Evolutionary conservation across 106 monocot genomes (phyloP).

Genomic region (Amphibolis antarctica): DNA sequence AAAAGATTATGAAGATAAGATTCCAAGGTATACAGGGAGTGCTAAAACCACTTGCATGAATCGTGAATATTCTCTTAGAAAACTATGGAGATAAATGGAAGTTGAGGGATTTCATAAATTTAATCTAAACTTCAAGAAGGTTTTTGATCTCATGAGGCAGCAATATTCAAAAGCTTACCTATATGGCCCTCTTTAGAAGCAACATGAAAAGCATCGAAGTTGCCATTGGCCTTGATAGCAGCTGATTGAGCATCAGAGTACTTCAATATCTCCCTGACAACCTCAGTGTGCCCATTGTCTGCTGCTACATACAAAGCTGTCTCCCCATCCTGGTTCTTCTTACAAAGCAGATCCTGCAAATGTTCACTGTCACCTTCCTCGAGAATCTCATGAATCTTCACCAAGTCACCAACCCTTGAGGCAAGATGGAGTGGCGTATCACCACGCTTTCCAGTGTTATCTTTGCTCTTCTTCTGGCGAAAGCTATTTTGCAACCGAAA

Average conservation of each 20-base stretch:
- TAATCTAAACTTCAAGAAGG: background rate
- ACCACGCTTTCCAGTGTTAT: constrained; percentile 42
- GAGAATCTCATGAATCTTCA: constrained; percentile 34
- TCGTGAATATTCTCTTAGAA: no score
- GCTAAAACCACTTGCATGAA: no score
- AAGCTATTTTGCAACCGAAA: constrained; percentile 11
- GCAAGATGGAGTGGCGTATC: constrained; percentile 49
- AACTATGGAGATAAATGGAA: no score
- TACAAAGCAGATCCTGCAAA: constrained; percentile 28
- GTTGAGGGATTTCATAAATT: no score
- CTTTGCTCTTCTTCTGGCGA: constrained; percentile 25
- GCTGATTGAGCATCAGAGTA: constrained; percentile 48
- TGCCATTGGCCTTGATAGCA: constrained; percentile 45
- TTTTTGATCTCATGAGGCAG: background rate
- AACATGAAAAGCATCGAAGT: constrained; percentile 62
- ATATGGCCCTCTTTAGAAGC: constrained; percentile 28
- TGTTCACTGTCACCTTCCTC: background rate
- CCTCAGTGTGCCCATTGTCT: constrained; percentile 49
- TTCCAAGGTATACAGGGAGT: no score
- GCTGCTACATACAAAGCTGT: constrained; percentile 62
- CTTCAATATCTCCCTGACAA: constrained; percentile 47
- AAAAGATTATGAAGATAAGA: no score
- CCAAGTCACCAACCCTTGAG: constrained; percentile 35
- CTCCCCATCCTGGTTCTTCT: constrained; percentile 57
- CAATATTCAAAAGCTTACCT: background rate